Percentiles rank a stretch among this genome's conserved stretches.
phyloP scores from a whole-genome alignment of 768 basidiomycete genomes.

The Gelatoporia subvermispora region DNA sequence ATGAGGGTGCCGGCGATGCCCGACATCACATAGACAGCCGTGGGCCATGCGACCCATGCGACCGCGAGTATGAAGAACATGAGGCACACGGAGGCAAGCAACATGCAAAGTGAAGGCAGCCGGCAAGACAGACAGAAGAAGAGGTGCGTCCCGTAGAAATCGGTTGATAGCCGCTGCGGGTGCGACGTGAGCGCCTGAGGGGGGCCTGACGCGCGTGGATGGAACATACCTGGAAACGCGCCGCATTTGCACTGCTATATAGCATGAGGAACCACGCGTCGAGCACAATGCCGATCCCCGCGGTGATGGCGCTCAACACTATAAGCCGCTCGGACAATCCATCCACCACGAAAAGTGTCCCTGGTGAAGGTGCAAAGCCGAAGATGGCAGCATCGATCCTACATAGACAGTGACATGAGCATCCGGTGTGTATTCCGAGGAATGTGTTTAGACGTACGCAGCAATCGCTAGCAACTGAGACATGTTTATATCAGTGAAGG shows the following conservation, averaged over 20 bases:
- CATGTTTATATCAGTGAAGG: background rate
- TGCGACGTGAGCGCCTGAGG: background rate
- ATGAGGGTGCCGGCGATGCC: conserved; percentile 54
- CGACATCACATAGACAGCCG: conserved; percentile 54
- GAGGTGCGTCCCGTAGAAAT: conserved; percentile 55
- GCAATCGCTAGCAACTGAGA: conserved; percentile 55
- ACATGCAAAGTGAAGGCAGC: conserved; percentile 57
- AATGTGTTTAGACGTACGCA: conserved; percentile 34
- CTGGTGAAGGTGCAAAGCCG: conserved; percentile 40
- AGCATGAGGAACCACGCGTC: conserved; percentile 63
- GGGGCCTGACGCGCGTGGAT: background rate
- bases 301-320: conserved; percentile 52
- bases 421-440: conserved; percentile 2
- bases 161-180: conserved; percentile 41
- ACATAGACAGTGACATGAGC: background rate
- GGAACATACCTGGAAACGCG: conserved; percentile 49
- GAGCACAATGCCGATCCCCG: conserved; percentile 60
- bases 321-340: conserved; percentile 45
- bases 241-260: conserved; percentile 49
- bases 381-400: conserved; percentile 56
- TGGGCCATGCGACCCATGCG: conserved; percentile 61
- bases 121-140: conserved; percentile 68
- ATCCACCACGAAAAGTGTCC: conserved; percentile 45
- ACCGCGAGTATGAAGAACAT: conserved; percentile 57
- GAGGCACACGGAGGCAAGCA: conserved; percentile 50